phyloP scores from a whole-genome alignment of 768 basidiomycete genomes.

The Suillus tomentosus region DNA sequence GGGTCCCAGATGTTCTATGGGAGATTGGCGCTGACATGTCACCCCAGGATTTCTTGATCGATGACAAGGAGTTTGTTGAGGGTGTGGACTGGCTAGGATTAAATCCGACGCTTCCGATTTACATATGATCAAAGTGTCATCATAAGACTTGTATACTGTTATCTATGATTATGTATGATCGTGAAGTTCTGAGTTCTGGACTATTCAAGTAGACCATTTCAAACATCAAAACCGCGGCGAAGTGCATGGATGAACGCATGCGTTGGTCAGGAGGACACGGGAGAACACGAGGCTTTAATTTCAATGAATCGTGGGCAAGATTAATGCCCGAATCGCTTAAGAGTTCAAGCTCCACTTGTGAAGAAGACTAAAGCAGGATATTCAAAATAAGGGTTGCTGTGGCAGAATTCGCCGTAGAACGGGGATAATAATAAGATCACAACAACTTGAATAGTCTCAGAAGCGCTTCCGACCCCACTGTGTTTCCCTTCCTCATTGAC shows the following conservation, averaged over 20 bases:
- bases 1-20: constrained; percentile 22
- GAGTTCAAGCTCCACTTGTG: constrained; percentile 10
- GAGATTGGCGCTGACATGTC: constrained; percentile 15
- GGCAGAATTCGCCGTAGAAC: constrained; percentile 2
- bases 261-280: constrained; percentile 7
- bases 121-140: constrained; percentile 46
- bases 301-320: background rate
- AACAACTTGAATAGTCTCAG: constrained; percentile 4
- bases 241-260: constrained; percentile 1
- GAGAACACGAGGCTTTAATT: constrained; percentile 5
- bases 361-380: background rate
- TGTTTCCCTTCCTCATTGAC: constrained; percentile 2
- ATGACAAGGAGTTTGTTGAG: constrained; percentile 69
- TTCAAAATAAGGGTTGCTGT: constrained; percentile 9
- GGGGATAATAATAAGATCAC: constrained; percentile 14
- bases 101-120: constrained; percentile 79
- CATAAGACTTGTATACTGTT: background rate
- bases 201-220: background rate
- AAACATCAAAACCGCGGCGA: constrained; percentile 1
- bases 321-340: background rate
- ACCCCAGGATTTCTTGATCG: constrained; percentile 79
- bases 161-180: background rate
- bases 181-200: background rate
- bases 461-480: constrained; percentile 3
- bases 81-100: constrained; percentile 73